Evolutionary conservation across 2,329 filamentous ascomycete species (phyloP), one percentile per base, ranked within the genome.

Genomic region (Drechslerella dactyloides): DNA sequence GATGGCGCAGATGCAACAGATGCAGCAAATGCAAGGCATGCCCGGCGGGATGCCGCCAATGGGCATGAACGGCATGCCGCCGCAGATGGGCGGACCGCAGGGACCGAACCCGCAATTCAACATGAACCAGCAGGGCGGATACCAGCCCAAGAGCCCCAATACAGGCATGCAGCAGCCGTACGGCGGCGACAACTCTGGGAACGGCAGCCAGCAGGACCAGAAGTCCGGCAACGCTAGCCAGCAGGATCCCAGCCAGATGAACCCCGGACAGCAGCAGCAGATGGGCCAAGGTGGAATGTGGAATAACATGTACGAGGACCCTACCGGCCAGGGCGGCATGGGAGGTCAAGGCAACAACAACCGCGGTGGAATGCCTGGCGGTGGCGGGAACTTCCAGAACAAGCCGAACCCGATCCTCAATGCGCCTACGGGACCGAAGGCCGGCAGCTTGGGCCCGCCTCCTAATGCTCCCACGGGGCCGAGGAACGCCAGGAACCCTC

Each of bases 381-480:
- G 54, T 51, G 44, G 53, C 23, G 84, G 85, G 72, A 85, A 85
- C 1, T 82, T 80, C 33, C 70, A 68, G 46, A 57, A 60, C 6
- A 78, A 78, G 42, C 77, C 74, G 30, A 78, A 78, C 48, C 78
- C 78, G 63, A 69, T 59, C 73, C 68, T 76, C 63, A 78, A 73
- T 64, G 78, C 74, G 30, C 78, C 75, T 55, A 75, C 75, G 76
- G 78, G 79, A 57, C 74, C 79, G 56, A 81, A 80, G n/a, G 78
- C 80, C 4, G 80, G 82, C 60, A 81, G 81, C 17, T 81, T 81
- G 64, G 80, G 82, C 6, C 86, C 88, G 13, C 91, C 91, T 19
- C 88, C 90, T 3, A 91, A 91, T 78, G 91, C 94, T 4, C 94
- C 94, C 0, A 99, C 94, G 0, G 94, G 94, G 0, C 94, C 94